phyloP scores from a whole-genome alignment of 768 basidiomycete genomes.

The Serendipita sp. region DNA sequence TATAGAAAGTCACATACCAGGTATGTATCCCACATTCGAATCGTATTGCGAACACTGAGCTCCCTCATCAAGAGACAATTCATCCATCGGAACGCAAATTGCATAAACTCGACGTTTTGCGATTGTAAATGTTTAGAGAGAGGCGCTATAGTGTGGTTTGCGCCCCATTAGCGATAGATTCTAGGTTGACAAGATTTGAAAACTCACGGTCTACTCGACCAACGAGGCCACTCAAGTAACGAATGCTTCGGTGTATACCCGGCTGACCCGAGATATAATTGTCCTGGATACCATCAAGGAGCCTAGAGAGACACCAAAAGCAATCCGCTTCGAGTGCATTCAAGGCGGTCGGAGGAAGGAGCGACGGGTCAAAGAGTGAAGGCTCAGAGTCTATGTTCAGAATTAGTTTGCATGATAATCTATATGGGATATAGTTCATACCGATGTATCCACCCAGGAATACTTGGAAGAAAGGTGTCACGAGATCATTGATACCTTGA shows the following conservation, averaged over 20 bases:
- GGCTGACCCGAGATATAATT: slow-evolving; percentile 96
- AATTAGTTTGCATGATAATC: background rate
- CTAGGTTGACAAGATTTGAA: slow-evolving; percentile 8
- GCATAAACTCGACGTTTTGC: slow-evolving; percentile 97
- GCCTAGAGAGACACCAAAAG: slow-evolving; percentile 93
- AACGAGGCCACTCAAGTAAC: slow-evolving; percentile 87
- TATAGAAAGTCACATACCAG: slow-evolving; percentile 42
- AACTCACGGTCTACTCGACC: slow-evolving; percentile 64
- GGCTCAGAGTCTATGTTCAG: slow-evolving; percentile 63
- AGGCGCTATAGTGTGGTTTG: slow-evolving; percentile 30
- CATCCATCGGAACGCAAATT: slow-evolving; percentile 99
- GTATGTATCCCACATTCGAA: slow-evolving; percentile 99
- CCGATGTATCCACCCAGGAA: slow-evolving; percentile 93
- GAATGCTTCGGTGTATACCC: slow-evolving; percentile 85
- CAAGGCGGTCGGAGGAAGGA: slow-evolving; percentile 52
- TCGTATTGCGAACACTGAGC: slow-evolving; percentile 90
- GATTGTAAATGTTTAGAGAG: slow-evolving; percentile 72
- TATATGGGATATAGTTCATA: slow-evolving; percentile 19
- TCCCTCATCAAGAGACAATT: slow-evolving; percentile 97
- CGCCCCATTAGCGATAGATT: no score
- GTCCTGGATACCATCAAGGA: slow-evolving; percentile 94
- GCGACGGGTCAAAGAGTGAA: slow-evolving; percentile 66
- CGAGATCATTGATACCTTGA: slow-evolving; percentile 97
- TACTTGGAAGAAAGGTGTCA: slow-evolving; percentile 93
- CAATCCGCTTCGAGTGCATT: slow-evolving; percentile 91